Percentiles rank a stretch among this genome's conserved stretches.
Conservation (phyloP, 192 early-diverging fungal genomes). For the Coemansia sp. region DNA sequence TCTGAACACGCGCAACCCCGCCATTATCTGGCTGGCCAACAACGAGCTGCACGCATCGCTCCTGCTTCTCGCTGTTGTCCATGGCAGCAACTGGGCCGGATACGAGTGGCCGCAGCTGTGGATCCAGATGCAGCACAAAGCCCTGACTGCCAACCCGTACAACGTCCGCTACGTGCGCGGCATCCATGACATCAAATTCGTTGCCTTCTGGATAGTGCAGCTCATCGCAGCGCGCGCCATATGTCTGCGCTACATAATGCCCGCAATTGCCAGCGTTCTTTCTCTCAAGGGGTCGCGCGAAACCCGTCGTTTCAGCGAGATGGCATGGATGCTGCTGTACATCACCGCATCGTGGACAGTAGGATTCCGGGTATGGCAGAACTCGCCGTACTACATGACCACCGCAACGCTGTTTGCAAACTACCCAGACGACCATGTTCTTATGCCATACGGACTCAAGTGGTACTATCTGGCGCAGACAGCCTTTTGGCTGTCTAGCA, state of each 20-base stretch:
- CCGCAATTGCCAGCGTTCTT: conserved; percentile 16
- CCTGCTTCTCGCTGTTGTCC: conserved; percentile 15
- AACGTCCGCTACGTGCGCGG: conserved; percentile 46
- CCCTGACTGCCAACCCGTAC: background rate
- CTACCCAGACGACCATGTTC: conserved; percentile 53
- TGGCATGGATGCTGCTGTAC: conserved; percentile 56
- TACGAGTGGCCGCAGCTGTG: conserved; percentile 34
- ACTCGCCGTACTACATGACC: conserved; percentile 55
- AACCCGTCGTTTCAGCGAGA: conserved; percentile 56
- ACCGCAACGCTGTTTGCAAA: conserved; percentile 48
- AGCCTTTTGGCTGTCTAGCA: conserved; percentile 54
- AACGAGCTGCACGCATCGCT: conserved; percentile 33
- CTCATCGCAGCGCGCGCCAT: conserved; percentile 66
- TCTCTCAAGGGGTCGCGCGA: conserved; percentile 24
- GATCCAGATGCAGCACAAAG: conserved; percentile 34
- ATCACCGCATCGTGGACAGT: conserved; percentile 36
- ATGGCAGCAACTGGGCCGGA: conserved; percentile 28
- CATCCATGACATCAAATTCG: conserved; percentile 62
- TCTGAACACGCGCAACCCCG: conserved; percentile 38
- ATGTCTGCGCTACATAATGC: conserved; percentile 54
- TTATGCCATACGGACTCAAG: conserved; percentile 48
- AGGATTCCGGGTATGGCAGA: conserved; percentile 34
- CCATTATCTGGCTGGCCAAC: conserved; percentile 39
- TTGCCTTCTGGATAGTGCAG: conserved; percentile 65
- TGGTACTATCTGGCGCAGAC: conserved; percentile 56